Conservation (phyloP, 148 eudicot genomes). For the Amaranthus cruentus region DNA sequence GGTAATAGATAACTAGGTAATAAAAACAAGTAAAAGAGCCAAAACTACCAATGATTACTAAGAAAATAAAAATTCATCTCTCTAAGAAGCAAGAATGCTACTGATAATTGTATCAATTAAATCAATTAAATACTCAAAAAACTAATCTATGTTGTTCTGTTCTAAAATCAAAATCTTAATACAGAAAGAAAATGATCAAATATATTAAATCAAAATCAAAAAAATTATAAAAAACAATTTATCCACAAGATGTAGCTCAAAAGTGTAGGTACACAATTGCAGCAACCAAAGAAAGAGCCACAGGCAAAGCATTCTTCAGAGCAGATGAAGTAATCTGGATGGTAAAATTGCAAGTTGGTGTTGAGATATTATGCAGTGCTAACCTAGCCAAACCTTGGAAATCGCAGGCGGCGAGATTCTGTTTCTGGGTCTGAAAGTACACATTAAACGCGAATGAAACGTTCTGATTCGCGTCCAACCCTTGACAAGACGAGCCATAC, state of each 20-base stretch:
- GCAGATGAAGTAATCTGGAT: slow-evolving; percentile 50
- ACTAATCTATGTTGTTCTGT: too few relatives aligned
- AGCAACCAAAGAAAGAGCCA: slow-evolving; percentile 18
- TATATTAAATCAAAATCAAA: too few relatives aligned
- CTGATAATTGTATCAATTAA: too few relatives aligned
- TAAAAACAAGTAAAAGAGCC: too few relatives aligned
- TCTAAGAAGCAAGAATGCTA: too few relatives aligned
- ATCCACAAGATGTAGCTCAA: background rate
- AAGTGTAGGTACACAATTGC: slow-evolving; percentile 15
- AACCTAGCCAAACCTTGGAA: slow-evolving; percentile 68
- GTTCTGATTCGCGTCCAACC: slow-evolving; percentile 58
- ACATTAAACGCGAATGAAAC: slow-evolving; percentile 76
- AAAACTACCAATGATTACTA: too few relatives aligned
- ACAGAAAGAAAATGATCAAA: too few relatives aligned
- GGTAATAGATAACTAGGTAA: too few relatives aligned
- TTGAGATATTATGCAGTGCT: slow-evolving; percentile 56
- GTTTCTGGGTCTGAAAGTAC: slow-evolving; percentile 68
- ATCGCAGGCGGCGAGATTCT: slow-evolving; percentile 44
- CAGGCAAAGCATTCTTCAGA: slow-evolving; percentile 14
- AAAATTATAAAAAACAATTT: too few relatives aligned
- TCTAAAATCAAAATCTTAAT: too few relatives aligned
- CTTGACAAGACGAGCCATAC: slow-evolving; percentile 69
- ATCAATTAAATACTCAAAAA: too few relatives aligned
- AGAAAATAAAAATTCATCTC: too few relatives aligned
- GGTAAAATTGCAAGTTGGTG: slow-evolving; percentile 63